Percentiles rank a stretch among this genome's conserved stretches.
These are phyloP conservation scores for Lolium multiflorum DNA, from an alignment of 176 grass and related monocot genomes.

Conservation along the genomic window DNA sequence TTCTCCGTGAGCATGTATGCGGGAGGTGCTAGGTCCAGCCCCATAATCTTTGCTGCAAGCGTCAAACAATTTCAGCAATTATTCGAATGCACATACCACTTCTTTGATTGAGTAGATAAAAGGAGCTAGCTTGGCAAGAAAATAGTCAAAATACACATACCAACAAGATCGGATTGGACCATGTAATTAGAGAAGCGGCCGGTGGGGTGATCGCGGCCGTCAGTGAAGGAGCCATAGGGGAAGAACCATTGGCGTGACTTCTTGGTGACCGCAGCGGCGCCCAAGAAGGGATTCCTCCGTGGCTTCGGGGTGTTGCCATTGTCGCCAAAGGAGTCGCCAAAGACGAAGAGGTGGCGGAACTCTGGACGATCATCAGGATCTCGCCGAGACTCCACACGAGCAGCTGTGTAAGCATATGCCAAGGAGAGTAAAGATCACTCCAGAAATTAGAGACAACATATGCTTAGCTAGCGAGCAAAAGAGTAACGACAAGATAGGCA, in stretches of 20 bases:
- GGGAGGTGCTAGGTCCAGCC: neutral
- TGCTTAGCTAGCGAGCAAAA: neutral
- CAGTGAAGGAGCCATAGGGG: conserved; percentile 2
- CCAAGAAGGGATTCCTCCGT: neutral
- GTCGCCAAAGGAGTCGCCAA: neutral
- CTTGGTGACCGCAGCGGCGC: neutral
- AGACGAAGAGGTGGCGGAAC: neutral
- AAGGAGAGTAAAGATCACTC: neutral
- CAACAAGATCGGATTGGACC: neutral
- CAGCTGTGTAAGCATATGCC: neutral
- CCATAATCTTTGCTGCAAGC: neutral
- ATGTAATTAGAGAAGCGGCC: neutral
- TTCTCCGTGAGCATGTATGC: neutral
- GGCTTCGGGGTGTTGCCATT: neutral
- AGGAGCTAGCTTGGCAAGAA: neutral
- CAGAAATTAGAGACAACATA: neutral
- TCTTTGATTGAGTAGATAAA: neutral
- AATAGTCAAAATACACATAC: neutral
- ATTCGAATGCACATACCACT: neutral
- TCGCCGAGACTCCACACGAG: neutral
- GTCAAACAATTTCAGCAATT: neutral
- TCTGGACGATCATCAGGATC: neutral
- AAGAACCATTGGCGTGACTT: conserved; percentile 15
- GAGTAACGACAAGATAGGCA: neutral
- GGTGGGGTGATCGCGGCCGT: neutral